Evolutionary conservation across 306 rosid species (phyloP), one percentile per base, ranked within the genome.

Genomic region (Carpinus fangiana): DNA sequence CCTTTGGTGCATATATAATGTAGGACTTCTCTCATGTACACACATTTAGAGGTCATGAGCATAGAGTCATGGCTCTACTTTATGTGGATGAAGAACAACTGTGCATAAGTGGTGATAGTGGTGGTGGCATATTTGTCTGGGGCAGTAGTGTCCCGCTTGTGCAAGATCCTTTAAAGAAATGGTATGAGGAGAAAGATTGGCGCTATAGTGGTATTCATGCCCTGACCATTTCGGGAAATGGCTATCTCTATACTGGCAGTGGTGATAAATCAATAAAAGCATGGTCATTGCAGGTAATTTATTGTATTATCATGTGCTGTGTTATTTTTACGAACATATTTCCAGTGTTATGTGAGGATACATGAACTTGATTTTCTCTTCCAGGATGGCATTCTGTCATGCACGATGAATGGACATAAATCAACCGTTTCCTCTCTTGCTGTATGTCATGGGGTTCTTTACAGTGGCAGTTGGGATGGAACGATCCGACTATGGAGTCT

Each of bases 401-500:
- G 90, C 87, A 82, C 95, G 21, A 89, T 94, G 98, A 74, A 74
- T 73, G 98, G 98, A 34, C 98, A 94, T 82, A 86, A 71, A 75
- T 90, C 98, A 28, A 95, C 85, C 36, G 97, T 94, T 87, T 94
- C 97, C 68, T 85, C 97, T 1, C 97, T 94, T 55, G 80, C 87
- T 47, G 82, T 86, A 56, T 86, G 92, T 70, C 86, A 90, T 46
- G 87, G 80, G 78, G 88, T 94, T 82, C 98, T 94, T 77, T 92
- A 94, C 76, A 94, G 98, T 59, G 98, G 97, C 70, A 94, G 98
- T 82, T 94, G 97, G 98, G 98, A 94, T 83, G 97, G 98, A 83
- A 92, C 97, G 51, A 60, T 94, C 77, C 85, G 97, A 78, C 76
- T 94, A 83, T 94, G 98, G 98, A 90, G 91, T 87, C 98, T 94